phyloP scores from a whole-genome alignment of 257 asterid genomes.

The Avicennia marina region DNA sequence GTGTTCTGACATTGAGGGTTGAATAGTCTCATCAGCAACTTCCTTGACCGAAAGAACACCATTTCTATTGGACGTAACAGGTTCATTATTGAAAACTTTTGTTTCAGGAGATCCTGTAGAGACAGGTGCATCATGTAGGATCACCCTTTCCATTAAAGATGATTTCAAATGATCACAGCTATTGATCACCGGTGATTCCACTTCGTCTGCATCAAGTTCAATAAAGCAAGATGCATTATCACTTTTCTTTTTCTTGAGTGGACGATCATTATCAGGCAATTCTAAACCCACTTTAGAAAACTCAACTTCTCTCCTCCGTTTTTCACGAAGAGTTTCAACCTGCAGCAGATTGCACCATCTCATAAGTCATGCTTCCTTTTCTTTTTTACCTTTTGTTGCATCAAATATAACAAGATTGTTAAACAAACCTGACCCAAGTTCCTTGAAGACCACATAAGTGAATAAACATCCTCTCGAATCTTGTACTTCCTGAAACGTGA shows the following conservation, averaged over 20 bases:
- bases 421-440: conserved; percentile 73
- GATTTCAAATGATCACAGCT: conserved; percentile 15
- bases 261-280: conserved; percentile 41
- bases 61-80: conserved; percentile 19
- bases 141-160: too few relatives aligned
- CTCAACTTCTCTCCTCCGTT: conserved; percentile 71
- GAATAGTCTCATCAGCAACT: conserved; percentile 23
- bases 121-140: conserved; percentile 7
- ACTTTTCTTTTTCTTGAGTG: conserved; percentile 40
- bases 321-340: conserved; percentile 84
- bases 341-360: conserved; percentile 17
- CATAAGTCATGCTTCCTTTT: too few relatives aligned
- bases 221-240: conserved; percentile 16
- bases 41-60: conserved; percentile 24
- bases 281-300: conserved; percentile 67
- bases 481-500: conserved; percentile 64
- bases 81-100: conserved; percentile 10
- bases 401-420: neutral
- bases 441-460: conserved; percentile 88
- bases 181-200: conserved; percentile 15
- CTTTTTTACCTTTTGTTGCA: neutral
- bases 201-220: conserved; percentile 26
- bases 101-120: conserved; percentile 24
- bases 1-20: conserved; percentile 20
- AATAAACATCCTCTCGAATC: conserved; percentile 60